Evolutionary conservation across 345 rosid genomes (phyloP), one percentile per base, ranked within the genome.

Genomic region (Syzygium aromaticum): DNA sequence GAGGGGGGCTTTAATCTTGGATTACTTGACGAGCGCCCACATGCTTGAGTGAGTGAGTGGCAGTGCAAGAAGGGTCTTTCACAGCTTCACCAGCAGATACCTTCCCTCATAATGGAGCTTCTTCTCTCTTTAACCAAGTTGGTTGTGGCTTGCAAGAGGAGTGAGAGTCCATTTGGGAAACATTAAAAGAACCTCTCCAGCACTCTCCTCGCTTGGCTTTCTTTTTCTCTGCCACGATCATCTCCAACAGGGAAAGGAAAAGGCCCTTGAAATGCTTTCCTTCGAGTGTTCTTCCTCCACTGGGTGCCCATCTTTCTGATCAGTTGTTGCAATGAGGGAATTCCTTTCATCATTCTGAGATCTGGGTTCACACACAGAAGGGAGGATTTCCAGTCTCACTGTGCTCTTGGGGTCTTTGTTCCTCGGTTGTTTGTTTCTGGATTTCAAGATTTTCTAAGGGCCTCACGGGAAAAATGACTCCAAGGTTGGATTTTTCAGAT

Each of bases 401-500:
- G 61, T 83, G 40, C 52, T 80, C 53, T 80, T 21, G 73, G 52
- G 85, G 59, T 61, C 11, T 73, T 86, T n/a, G 10, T 51, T 67
- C 38, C 67, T 54, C 46, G 11, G 51, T 19, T 52, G 46, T 86
- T 30, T 52, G 59, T 86, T 73, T 51, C 83, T 67, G 78, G 82
- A 82, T 56, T 52, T 63, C 52, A 49, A 38, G 46, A 28, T 86
- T 86, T 49, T 33, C 59, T 43, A 40, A 30, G 59, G 77, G 10
- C 28, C 49, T 15, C n/a, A 11, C 25, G 15, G 21, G 23, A n/a
- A 54, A 90, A 86, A 96, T 96, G 98, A 94, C 95, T 90, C 94
- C 96, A 53, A 90, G 95, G 84, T 89, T 93, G 88, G 92, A 95
- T 90, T 96, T 95, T 90, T 92, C 95, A 23, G 92, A 91, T 40